phyloP scores from a whole-genome alignment of 176 grass and related monocot genomes.

The Pharus latifolius region DNA sequence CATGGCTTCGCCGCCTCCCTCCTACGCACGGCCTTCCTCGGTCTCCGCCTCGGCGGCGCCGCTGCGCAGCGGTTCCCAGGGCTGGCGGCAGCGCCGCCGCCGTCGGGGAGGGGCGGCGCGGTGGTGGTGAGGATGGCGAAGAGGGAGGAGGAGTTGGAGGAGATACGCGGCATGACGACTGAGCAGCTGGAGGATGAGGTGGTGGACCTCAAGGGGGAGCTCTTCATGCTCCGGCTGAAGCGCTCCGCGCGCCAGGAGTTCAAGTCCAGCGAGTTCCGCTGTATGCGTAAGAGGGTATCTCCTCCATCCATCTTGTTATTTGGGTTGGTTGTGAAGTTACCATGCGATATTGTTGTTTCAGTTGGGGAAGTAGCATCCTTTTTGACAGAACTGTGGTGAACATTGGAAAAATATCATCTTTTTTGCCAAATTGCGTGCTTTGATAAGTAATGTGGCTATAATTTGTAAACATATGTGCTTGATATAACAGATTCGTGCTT shows the following conservation, averaged over 20 bases:
- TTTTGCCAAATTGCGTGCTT: not conserved
- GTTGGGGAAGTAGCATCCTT: not conserved
- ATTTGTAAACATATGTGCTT: too few relatives aligned
- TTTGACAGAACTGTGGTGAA: not conserved
- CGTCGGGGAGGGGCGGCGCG: conserved; percentile 5
- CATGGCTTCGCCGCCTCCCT: conserved; percentile 7
- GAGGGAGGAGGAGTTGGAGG: conserved; percentile 81
- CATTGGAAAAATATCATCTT: not conserved
- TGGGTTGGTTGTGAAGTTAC: not conserved
- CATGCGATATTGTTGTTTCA: not conserved
- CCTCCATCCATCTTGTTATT: not conserved
- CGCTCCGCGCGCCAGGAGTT: conserved; percentile 89
- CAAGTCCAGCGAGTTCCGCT: conserved; percentile 67
- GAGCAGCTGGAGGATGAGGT: conserved; percentile 79
- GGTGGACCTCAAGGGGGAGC: conserved; percentile 93
- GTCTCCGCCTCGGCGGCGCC: not conserved
- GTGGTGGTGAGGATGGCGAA: conserved; percentile 55
- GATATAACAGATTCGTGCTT: too few relatives aligned
- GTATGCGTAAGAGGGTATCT: conserved; percentile 79
- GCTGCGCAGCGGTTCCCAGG: conserved; percentile 9
- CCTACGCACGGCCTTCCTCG: not conserved
- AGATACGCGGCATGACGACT: conserved; percentile 64
- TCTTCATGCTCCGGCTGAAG: conserved; percentile 91
- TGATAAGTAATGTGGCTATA: not conserved
- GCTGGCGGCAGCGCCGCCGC: not conserved